These are phyloP conservation scores for Stagonosporopsis rhizophila DNA, from an alignment of 2,329 filamentous ascomycete genomes.

Conservation along the genomic window DNA sequence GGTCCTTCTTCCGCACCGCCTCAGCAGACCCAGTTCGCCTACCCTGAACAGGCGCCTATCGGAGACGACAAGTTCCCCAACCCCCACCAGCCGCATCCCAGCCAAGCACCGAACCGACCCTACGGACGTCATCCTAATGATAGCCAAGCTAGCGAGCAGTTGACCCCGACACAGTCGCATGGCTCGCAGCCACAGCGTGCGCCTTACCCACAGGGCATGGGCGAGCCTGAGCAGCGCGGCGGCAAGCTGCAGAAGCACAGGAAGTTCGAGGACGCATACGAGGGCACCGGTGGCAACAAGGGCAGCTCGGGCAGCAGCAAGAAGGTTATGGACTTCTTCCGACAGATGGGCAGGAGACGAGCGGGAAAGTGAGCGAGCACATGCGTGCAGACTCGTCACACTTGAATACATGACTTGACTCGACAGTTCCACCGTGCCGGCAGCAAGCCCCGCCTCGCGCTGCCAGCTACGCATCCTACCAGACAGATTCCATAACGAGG, in stretches of 20 bases:
- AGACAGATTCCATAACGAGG: not conserved
- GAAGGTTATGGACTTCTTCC: slow-evolving; percentile 98
- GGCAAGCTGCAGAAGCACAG: slow-evolving; percentile 84
- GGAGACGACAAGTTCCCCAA: slow-evolving; percentile 49
- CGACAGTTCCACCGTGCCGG: slow-evolving; percentile 3
- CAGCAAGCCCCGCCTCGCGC: slow-evolving; percentile 5
- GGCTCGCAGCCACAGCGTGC: slow-evolving; percentile 30
- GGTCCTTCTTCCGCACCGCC: slow-evolving; percentile 46
- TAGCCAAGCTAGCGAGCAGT: slow-evolving; percentile 46
- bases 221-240: slow-evolving; percentile 37
- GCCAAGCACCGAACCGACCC: slow-evolving; percentile 29
- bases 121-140: slow-evolving; percentile 43
- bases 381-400: not conserved
- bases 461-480: not conserved
- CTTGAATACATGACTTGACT: slow-evolving; percentile 12
- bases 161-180: slow-evolving; percentile 22
- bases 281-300: slow-evolving; percentile 58
- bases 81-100: slow-evolving; percentile 43
- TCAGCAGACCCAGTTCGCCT: slow-evolving; percentile 47
- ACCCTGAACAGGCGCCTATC: slow-evolving; percentile 31
- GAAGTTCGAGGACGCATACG: slow-evolving; percentile 86
- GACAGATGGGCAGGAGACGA: slow-evolving; percentile 68
- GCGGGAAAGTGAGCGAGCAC: slow-evolving; percentile 11
- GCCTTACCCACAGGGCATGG: slow-evolving; percentile 52
- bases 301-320: slow-evolving; percentile 73